Evolutionary conservation across 805 yeast genomes (phyloP), one percentile per base, ranked within the genome.

Genomic region (Brettanomyces bruxellensis): DNA sequence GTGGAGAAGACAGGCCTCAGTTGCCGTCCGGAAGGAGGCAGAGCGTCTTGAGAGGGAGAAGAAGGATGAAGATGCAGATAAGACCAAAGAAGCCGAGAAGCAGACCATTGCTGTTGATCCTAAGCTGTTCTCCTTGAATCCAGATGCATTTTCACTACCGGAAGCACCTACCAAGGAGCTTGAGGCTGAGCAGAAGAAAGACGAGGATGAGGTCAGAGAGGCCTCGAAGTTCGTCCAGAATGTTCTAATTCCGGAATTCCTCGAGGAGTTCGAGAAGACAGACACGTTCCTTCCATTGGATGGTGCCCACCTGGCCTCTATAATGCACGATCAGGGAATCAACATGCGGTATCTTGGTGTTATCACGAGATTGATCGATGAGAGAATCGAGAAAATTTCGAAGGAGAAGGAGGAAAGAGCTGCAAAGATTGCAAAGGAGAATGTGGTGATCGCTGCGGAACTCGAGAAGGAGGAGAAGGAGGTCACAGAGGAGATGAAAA

Each of bases 341-440:
- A 90, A 88, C 63, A 61, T 90, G 66, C 83, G 98, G 69, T 91
- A 91, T 60, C 72, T 91, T 57, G 96, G 96, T 49, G 63, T 58
- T 14, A 59, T 86, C 52, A 81, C 81, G 23, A 57, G 50, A 8
- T 41, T 53, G 28, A 55, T 52, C 34, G 25, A 45, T 34, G 50
- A 50, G 18, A 52, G 53, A 45, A 67, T 60, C 43, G 57, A 51
- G 5, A 55, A 53, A 43, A 48, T 28, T 35, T 41, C 47, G 4
- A 48, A 47, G 12, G 45, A 46, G 24, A 37, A 41, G 18, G 45
- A 47, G 44, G 54, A 34, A 58, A 66, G 47, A 47, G 58, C 41
- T 57, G 55, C 64, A 46, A 59, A 61, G 37, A 53, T 65, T 34
- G 67, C 65, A 9, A 60, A 69, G 45, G 55, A 43, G 5, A 66